Conservation (phyloP, 2,329 filamentous ascomycete species). For the Pseudogymnoascus sp. region DNA sequence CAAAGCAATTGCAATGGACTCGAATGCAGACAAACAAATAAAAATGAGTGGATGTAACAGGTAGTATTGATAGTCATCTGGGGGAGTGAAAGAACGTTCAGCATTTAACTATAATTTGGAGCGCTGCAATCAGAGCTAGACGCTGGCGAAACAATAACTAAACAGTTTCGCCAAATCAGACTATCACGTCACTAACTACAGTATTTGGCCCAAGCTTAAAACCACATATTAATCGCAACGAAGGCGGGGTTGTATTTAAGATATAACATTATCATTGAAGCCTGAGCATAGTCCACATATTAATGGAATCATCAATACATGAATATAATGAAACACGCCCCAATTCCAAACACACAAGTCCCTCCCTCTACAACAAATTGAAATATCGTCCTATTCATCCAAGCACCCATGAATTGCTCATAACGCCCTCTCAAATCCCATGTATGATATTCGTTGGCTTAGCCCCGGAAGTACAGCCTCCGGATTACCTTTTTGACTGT, state of each 20-base stretch:
- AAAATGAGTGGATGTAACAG: neutral
- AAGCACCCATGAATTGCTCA: neutral
- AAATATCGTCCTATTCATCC: constrained; percentile 1
- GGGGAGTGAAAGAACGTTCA: neutral
- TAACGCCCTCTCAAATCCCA: constrained; percentile 1
- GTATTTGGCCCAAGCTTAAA: neutral
- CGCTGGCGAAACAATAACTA: neutral
- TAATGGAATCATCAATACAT: neutral
- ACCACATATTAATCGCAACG: neutral
- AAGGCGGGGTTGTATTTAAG: neutral
- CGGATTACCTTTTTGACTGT: constrained; percentile 4
- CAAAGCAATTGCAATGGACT: neutral
- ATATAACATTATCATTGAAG: neutral
- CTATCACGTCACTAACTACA: neutral
- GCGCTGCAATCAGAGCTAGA: neutral
- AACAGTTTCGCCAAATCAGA: neutral
- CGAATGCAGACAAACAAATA: neutral
- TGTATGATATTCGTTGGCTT: neutral
- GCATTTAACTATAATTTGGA: neutral
- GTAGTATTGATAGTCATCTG: neutral
- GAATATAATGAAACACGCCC: neutral
- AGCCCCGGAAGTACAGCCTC: neutral
- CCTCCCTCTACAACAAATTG: constrained; percentile 3
- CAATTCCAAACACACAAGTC: neutral
- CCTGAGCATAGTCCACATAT: neutral